Evolutionary conservation across 1,139 yeast species (phyloP).

Genomic region (Kodamaea derodonti): DNA sequence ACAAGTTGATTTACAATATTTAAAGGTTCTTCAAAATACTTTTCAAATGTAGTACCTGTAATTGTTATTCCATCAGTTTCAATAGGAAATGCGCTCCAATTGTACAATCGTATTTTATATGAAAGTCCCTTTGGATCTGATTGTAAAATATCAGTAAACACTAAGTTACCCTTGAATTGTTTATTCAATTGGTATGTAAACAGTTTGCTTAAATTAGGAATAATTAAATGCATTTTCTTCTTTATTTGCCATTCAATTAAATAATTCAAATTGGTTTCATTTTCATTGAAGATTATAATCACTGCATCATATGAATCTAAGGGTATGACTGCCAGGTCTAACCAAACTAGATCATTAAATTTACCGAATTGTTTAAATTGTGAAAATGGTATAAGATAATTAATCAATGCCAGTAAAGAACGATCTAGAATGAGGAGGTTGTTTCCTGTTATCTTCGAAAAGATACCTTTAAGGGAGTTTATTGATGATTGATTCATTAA

Average conservation of each 20-base stretch:
- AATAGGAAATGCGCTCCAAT: conserved; percentile 34
- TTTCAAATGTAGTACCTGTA: conserved; percentile 18
- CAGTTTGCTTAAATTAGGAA: conserved; percentile 28
- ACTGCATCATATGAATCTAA: conserved; percentile 25
- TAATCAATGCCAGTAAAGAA: conserved; percentile 50
- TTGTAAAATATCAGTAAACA: conserved; percentile 16
- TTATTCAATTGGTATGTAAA: conserved; percentile 28
- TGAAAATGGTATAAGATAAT: conserved; percentile 59
- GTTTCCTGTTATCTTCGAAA: conserved; percentile 26
- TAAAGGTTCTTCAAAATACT: conserved; percentile 36
- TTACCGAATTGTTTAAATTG: conserved; percentile 52
- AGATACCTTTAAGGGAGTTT: conserved; percentile 19
- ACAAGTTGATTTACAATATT: conserved; percentile 27
- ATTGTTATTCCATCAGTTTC: conserved; percentile 23
- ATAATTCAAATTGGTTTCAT: conserved; percentile 14
- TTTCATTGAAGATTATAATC: conserved; percentile 30
- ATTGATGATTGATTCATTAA: conserved; percentile 4
- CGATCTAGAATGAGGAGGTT: conserved; percentile 57
- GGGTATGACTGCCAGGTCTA: conserved; percentile 18
- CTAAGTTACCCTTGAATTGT: conserved; percentile 15
- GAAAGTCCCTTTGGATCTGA: conserved; percentile 14
- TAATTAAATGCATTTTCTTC: conserved; percentile 23
- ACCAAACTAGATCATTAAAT: conserved; percentile 60
- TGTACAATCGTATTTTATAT: conserved; percentile 22
- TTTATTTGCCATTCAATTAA: conserved; percentile 7